These are phyloP conservation scores for Phytophthora agathidicida DNA, from an alignment of 352 stramenopile genomes.

Conservation along the genomic window DNA sequence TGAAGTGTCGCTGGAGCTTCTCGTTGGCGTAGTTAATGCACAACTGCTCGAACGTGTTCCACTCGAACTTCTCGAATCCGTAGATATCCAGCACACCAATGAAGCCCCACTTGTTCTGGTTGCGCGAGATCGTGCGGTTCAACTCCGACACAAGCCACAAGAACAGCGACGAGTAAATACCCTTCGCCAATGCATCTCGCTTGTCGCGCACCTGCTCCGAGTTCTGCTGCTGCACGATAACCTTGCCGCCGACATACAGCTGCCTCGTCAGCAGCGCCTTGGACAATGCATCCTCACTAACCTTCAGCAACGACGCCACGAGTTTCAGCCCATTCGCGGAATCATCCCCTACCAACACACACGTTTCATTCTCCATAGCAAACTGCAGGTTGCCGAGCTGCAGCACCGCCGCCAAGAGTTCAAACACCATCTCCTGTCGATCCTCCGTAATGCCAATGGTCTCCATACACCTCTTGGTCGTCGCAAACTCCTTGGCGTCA, in stretches of 20 bases:
- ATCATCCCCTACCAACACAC: slow-evolving; percentile 57
- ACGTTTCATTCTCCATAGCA: slow-evolving; percentile 81
- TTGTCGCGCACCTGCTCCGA: slow-evolving; percentile 89
- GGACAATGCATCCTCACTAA: slow-evolving; percentile 77
- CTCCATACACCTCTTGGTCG: slow-evolving; percentile 84
- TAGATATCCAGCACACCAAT: slow-evolving; percentile 98
- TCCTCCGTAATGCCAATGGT: slow-evolving; percentile 89
- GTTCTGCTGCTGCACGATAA: slow-evolving; percentile 91
- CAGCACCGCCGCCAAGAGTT: slow-evolving; percentile 85
- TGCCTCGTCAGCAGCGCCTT: slow-evolving; percentile 82
- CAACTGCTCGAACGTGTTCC: slow-evolving; percentile 96
- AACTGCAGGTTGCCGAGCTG: slow-evolving; percentile 91
- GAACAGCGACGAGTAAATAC: slow-evolving; percentile 94
- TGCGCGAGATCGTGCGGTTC: slow-evolving; percentile 89
- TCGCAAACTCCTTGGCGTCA: slow-evolving; percentile 86
- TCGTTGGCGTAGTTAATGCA: slow-evolving; percentile 98
- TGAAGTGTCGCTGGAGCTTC: slow-evolving; percentile 94
- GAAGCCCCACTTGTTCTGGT: slow-evolving; percentile 87
- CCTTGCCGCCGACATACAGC: slow-evolving; percentile 88
- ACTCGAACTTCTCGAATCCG: slow-evolving; percentile 97
- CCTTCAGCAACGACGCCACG: slow-evolving; percentile 77
- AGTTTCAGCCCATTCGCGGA: slow-evolving; percentile 55
- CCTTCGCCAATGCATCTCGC: slow-evolving; percentile 91
- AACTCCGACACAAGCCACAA: slow-evolving; percentile 91
- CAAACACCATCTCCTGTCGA: slow-evolving; percentile 85